phyloP scores from a whole-genome alignment of 768 basidiomycete species.

The Suillus brevipes region DNA sequence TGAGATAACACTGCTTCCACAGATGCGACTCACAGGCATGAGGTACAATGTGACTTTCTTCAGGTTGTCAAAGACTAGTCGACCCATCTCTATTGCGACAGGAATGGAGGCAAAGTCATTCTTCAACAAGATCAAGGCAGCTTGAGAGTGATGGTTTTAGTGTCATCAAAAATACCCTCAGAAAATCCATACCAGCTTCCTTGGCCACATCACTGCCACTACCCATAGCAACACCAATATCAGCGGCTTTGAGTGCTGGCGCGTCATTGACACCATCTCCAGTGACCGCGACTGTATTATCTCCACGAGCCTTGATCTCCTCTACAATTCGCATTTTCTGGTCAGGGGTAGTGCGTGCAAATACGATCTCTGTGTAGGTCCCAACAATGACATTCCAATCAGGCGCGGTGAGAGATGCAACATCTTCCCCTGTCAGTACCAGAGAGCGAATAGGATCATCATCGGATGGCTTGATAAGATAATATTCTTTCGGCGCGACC shows the following conservation, averaged over 20 bases:
- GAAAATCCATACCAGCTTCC: constrained; percentile 41
- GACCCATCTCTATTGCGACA: constrained; percentile 50
- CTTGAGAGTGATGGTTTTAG: constrained; percentile 10
- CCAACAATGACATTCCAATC: constrained; percentile 37
- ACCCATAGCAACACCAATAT: constrained; percentile 49
- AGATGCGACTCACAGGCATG: constrained; percentile 27
- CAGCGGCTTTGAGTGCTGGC: constrained; percentile 43
- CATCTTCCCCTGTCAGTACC: constrained; percentile 40
- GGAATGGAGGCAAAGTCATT: constrained; percentile 53
- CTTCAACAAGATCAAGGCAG: constrained; percentile 45
- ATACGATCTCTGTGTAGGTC: constrained; percentile 40
- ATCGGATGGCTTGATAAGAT: constrained; percentile 30
- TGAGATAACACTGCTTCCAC: background rate
- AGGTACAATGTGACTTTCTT: constrained; percentile 42
- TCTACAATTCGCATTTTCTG: constrained; percentile 53
- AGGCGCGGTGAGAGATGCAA: constrained; percentile 27
- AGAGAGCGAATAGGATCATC: constrained; percentile 35
- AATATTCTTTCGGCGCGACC: constrained; percentile 12
- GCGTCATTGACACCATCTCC: constrained; percentile 53
- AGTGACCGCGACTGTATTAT: constrained; percentile 43
- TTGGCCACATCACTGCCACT: constrained; percentile 43
- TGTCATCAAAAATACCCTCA: constrained; percentile 12
- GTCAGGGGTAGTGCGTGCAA: constrained; percentile 48
- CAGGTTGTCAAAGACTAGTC: constrained; percentile 51
- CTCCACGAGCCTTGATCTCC: constrained; percentile 41